Conservation (phyloP, 768 basidiomycete genomes). For the Phaeotremella skinneri region DNA sequence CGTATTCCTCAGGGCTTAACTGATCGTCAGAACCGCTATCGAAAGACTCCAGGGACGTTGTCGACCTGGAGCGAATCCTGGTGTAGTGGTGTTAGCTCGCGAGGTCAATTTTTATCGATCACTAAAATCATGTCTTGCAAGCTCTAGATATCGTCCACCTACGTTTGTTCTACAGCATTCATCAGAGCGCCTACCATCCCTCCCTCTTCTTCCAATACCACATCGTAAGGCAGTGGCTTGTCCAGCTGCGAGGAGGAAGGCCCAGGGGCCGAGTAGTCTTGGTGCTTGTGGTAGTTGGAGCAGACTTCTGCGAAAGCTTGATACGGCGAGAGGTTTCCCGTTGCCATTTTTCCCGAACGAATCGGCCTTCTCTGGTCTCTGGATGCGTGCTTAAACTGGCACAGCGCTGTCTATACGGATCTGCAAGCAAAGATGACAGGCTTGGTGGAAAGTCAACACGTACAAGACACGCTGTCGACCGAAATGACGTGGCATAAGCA, state of each 20-base stretch:
- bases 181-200: slow-evolving; percentile 37
- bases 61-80: slow-evolving; percentile 19
- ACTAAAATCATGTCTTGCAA: neutral
- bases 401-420: no score
- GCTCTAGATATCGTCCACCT: slow-evolving; percentile 1
- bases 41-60: slow-evolving; percentile 13
- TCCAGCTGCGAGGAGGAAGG: slow-evolving; percentile 38
- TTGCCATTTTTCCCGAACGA: slow-evolving; percentile 10
- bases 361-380: no score
- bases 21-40: slow-evolving; percentile 29
- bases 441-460: no score
- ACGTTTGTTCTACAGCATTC: slow-evolving; percentile 34
- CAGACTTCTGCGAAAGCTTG: slow-evolving; percentile 38
- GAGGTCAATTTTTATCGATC: neutral
- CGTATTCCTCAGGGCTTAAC: slow-evolving; percentile 28
- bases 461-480: no score
- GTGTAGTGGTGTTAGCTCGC: neutral
- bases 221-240: slow-evolving; percentile 33
- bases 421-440: no score
- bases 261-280: slow-evolving; percentile 34
- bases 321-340: slow-evolving; percentile 22
- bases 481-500: slow-evolving; percentile 10
- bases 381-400: no score
- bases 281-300: slow-evolving; percentile 38
- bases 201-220: slow-evolving; percentile 37